Conservation (phyloP, 495 filamentous ascomycete species). For the Polyplosphaeria fusca region DNA sequence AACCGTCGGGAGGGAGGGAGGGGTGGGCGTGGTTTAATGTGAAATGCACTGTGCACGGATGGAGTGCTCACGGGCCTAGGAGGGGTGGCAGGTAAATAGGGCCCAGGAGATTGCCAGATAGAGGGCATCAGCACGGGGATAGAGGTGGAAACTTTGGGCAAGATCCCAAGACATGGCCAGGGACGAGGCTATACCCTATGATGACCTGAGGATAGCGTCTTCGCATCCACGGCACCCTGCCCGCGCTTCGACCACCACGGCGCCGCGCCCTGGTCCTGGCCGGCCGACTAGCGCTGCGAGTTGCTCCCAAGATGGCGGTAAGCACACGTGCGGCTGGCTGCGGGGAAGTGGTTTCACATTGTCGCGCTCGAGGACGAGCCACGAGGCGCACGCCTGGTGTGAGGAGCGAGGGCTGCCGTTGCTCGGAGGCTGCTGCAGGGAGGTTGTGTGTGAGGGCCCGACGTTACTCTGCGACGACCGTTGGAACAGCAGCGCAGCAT, state of each 20-base stretch:
- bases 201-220: conserved; percentile 25
- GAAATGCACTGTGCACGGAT: conserved; percentile 16
- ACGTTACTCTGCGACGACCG: neutral
- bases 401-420: conserved; percentile 14
- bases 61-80: conserved; percentile 11
- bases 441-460: no score
- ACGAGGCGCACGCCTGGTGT: conserved; percentile 14
- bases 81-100: neutral
- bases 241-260: conserved; percentile 4
- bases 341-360: conserved; percentile 32
- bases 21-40: conserved; percentile 13
- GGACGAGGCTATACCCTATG: conserved; percentile 26
- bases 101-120: conserved; percentile 7
- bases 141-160: conserved; percentile 4
- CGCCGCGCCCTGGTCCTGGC: conserved; percentile 9
- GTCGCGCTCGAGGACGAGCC: conserved; percentile 29
- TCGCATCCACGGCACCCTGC: conserved; percentile 10
- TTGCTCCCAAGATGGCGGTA: conserved; percentile 23
- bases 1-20: neutral
- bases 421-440: conserved; percentile 11
- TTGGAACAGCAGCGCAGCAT: neutral
- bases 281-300: conserved; percentile 16
- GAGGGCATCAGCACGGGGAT: neutral
- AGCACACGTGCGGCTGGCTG: conserved; percentile 33
- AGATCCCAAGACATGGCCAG: conserved; percentile 11